Base-by-base conservation (phyloP, 495 filamentous ascomycete species). In the Talaromyces nanjingensis region DNA sequence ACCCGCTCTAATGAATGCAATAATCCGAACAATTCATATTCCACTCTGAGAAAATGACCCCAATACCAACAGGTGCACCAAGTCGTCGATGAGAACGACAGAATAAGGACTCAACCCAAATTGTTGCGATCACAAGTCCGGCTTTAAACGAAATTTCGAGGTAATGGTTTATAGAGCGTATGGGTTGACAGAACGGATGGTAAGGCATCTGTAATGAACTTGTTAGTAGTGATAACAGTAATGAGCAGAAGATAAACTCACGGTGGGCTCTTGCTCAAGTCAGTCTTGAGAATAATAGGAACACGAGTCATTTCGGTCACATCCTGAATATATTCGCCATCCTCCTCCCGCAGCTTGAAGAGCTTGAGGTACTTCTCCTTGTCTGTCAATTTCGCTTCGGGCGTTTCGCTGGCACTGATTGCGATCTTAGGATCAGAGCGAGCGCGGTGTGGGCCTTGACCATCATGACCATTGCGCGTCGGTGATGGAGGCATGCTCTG, bases 211-310 rank as follows among this genome's bases (percentile, higher is more conserved):
- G 65, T 31, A 69, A 3, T 24, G 18, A 70, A 63, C 61, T 62
- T 65, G 82, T 79, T 78, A 86, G 73, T 58, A 63, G 18, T 61
- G 29, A 42, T 29, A 31, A 27, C 49, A 25, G 16, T 6, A 3
- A 65, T 42, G 27, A 34, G 53, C 57, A 25, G 47, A 59, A 57
- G 31, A 64, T 20, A 55, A 63, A 90, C 93, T 81, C 89, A 98
- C 91, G 94, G 94, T 77, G 94, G 94, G 75, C 94, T 98, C 89
- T 98, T 98, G 81, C 83, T 91, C 69, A 98, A 83, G 77, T 98
- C 94, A 37, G 94, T 98, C 87, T 97, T 98, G 59, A 98, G 77
- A 69, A 98, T 96, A 64, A 98, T 90, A 3, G 94, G 94, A 59
- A 98, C 91, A 62, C 92, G 83, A 39, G 92, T 93, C 91, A 98